Base-by-base conservation (phyloP, 2,329 filamentous ascomycete genomes). In the Alternaria viburni region DNA sequence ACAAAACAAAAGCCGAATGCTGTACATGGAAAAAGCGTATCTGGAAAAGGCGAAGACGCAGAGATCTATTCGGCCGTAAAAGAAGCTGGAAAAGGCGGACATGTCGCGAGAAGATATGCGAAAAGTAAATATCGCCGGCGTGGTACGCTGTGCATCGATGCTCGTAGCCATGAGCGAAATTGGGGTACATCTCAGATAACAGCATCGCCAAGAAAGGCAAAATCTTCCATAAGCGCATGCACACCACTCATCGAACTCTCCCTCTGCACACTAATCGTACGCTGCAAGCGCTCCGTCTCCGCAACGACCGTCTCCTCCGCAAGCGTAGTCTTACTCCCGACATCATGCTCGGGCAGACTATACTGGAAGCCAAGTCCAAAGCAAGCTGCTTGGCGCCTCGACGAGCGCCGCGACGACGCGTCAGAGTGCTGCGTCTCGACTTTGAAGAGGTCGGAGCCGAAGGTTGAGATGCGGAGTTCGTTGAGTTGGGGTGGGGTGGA, bases 311-410 rank as follows among this genome's bases (percentile, higher is more conserved):
- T 57, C 9, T 50, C 13, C 44, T 77, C 70, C 1, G 69, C 74
- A n/a, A 78, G 66, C 5, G 74, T 79, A 15, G 56, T 56, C 41
- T 79, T 75, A 11, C 73, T 74, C 3, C 50, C 62, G 1, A 61
- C 69, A 9, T 75, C 71, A 17, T 76, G 72, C 11, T 74, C 70
- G 2, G 77, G 75, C 0, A 80, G 68, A 45, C 70, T 77, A 62
- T 78, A 79, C 41, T 79, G 71, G 57, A 80, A 79, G 7, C 74
- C 74, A 2, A 73, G 54, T 8, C 76, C 76, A 30, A 76, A 78
- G 61, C 74, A 77, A 2, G 73, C 68, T 10, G 70, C 75, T 50
- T 78, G 73, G 50, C 77, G 69, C 13, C 73, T 71, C 2, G 75
- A 66, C 5, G 60, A 59, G 32, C 60, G 60, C 10, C 56, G 44